Evolutionary conservation across 345 rosid species (phyloP), one percentile per base, ranked within the genome.

Genomic region (Brassica napus): DNA sequence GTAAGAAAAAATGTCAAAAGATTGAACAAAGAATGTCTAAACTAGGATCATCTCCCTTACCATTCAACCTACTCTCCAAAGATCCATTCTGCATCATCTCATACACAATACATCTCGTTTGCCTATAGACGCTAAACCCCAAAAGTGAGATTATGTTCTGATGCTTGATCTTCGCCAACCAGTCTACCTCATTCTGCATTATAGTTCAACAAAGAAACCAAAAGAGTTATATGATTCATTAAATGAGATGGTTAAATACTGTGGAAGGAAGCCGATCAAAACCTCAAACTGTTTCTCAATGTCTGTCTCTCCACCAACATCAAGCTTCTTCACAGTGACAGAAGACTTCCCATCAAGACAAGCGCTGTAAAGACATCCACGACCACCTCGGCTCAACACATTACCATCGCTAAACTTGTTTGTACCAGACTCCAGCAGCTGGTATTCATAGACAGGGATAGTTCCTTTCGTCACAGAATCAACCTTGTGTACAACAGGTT

Each of bases 51-150:
- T 73, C 4, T 31, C 63, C 54, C 77, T 39, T 86, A 94, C 98
- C 95, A 26, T 90, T 93, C 77, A 94, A 80, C 66, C 88, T 96
- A 68, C 78, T 82, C 67, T 91, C 94, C 85, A 94, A 83, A 60
- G 98, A 90, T 52, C 98, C 94, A 76, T 91, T 94, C 75, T 86
- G 93, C 97, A 94, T 92, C 88, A 91, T 87, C 83, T 94, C 98
- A 77, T 88, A 94, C 42, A 91, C 95, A 79, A 94, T 85, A 76
- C 84, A 90, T 81, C 86, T 86, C 4, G 88, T 63, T 81, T 87
- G 90, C 1, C 86, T 88, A 71, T 88, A 90, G 64, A 83, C 86
- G 77, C 97, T 89, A 82, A 84, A 87, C 66, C 98, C 98, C 81
- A 89, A 58, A 11, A 91, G 80, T 31, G 91, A 87, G 75, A 92